Evolutionary conservation across 83 land plant genomes (phyloP).

Genomic region (Thuja plicata): DNA sequence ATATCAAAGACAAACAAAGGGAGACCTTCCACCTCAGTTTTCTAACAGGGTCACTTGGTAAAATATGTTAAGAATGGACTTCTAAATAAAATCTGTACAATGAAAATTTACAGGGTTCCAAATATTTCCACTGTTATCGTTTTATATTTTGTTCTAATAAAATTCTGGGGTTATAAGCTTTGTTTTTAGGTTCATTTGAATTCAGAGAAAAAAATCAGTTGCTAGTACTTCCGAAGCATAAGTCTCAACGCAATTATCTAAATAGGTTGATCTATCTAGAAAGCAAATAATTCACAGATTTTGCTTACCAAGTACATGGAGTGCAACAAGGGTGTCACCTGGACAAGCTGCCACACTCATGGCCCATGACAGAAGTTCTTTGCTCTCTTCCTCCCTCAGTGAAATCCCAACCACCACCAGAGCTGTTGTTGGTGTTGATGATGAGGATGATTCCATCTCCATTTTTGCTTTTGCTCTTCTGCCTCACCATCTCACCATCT

Average conservation of each 20-base stretch:
- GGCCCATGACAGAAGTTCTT: conserved; percentile 60
- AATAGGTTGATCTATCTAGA: not conserved
- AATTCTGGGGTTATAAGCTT: too few relatives aligned
- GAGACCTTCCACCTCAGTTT: not conserved
- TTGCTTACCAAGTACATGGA: conserved; percentile 45
- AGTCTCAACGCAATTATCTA: not conserved
- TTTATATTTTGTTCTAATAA: not conserved
- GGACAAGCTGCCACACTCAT: conserved; percentile 41
- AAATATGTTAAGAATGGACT: not conserved
- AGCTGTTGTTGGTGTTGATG: not conserved
- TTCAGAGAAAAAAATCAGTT: too few relatives aligned
- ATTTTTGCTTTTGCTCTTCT: not conserved
- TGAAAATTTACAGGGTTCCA: not conserved
- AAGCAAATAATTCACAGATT: not conserved
- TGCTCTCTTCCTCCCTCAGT: conserved; percentile 26
- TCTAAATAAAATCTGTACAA: not conserved
- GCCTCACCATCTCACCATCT: not conserved
- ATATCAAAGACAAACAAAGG: not conserved
- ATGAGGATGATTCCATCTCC: not conserved
- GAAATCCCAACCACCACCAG: conserved; percentile 39
- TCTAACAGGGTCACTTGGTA: not conserved
- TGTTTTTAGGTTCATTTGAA: too few relatives aligned
- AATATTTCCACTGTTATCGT: not conserved
- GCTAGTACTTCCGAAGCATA: not conserved
- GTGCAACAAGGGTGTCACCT: conserved; percentile 36